Base-by-base conservation (phyloP, 805 yeast genomes). In the Starmera amethionina region DNA sequence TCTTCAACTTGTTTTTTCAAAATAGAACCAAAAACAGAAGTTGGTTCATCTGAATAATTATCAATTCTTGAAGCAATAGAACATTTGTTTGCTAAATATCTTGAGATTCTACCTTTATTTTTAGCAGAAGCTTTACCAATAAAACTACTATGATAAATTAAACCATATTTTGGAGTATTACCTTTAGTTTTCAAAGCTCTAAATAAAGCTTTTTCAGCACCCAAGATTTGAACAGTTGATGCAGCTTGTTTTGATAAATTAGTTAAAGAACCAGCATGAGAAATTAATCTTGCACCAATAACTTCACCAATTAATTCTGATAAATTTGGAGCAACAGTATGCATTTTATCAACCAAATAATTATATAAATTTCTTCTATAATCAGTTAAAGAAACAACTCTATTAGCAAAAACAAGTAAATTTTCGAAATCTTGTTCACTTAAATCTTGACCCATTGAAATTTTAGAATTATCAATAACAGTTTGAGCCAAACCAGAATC, bases 51-150 rank as follows among this genome's bases (percentile, higher is more conserved):
- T 42, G 96, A 82, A 67, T 87, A 93, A 71, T 87, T 87, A 70
- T 93, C 98, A 58, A 93, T 90, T 77, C 98, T 87, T 39, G 96
- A 87, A 45, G 98, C 98, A 69, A 93, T 90, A 34, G 98, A 83
- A 77, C 97, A 90, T 70, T 93, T 93, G 82, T 93, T 93, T 51
- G 98, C 98, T 67, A 93, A 73, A 70, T 89, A 93, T 71, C 98
- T 83, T 38, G 98, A 90, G 53, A 93, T 93, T 76, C 97, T 83
- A 67, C 98, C 98, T 79, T 93, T 93, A 74, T 93, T 93, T 73
- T 93, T 93, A 50, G 94, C 81, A 47, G 88, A 72, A 45, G 98
- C 98, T 65, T 90, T 96, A 50, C 98, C 98, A 52, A 93, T 94
- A 49, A 93, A 73, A 28, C 96, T 86, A 43, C 97, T 96, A 63